Base-by-base conservation (phyloP, 83 land plant species). In the Larix sibirica region DNA sequence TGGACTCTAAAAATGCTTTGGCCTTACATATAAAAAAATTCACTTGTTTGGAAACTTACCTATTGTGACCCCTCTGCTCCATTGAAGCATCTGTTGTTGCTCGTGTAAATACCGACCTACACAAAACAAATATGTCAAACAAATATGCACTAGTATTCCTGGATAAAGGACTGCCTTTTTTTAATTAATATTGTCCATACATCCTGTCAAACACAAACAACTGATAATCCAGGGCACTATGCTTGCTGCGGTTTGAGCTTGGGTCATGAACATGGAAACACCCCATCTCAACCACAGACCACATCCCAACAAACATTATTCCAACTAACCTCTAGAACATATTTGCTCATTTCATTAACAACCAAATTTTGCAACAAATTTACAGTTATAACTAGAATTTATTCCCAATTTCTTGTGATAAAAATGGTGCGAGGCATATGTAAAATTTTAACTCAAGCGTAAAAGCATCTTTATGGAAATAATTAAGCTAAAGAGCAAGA, bases 41-140 rank as follows among this genome's bases (percentile, higher is more conserved):
- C 0, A n/a, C 14, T 21, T 76, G 60, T 76, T 47, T 77, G 0
- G 38, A n/a, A 23, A 58, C 80, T 59, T 77, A 77, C 80, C 80
- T n/a, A 56, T 21, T 59, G 62, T 18, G 21, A 77, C 62, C 26
- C 62, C 80, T 77, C 26, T 17, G 80, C 80, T 59, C 80, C 16
- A 14, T 31, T 21, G 62, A 77, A 31, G 62, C 80, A 77, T 31
- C 80, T 42, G 38, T 62, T 56, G 80, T 36, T 54, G 80, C 80
- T 23, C 80, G 62, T 9, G 62, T 54, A 26, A 56, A 24, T 6
- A 62, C 80, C 8, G 80, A 38, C 3, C 80, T 77, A 62, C 62
- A 58, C 7, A 12, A 56, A 12, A 58, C 18, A 77, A 58, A 58
- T n/a, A 77, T 26, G 12, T 75, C 28, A 50, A 44, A 20, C 66